A percentile compares a stretch with the other conserved stretches of the same genome.
phyloP scores from a whole-genome alignment of 208 protist species.

The Leishmania mexicana region DNA sequence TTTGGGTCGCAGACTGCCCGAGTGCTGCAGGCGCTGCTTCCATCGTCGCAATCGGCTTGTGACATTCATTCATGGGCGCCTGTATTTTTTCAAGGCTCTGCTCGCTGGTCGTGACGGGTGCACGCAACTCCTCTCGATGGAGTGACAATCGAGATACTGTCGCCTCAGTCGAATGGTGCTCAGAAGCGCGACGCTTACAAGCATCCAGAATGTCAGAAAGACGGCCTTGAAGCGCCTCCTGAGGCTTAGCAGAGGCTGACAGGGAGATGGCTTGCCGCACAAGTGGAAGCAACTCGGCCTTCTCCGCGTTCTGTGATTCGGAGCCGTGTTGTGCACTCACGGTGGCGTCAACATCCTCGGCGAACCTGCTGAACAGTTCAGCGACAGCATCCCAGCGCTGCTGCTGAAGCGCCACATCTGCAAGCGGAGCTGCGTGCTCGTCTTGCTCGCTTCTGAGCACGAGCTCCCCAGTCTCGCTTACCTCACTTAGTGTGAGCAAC shows the following conservation, averaged over 20 bases:
- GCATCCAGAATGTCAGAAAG: slow-evolving; percentile 4
- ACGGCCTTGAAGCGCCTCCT: not conserved
- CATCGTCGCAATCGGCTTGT: not conserved
- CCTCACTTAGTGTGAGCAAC: not conserved
- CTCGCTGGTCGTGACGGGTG: not conserved
- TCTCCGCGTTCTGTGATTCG: not conserved
- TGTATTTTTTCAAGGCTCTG: not conserved
- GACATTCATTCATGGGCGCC: not conserved
- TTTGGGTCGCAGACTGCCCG: not conserved
- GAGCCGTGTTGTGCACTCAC: not conserved
- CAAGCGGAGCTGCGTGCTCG: not conserved
- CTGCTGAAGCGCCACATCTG: not conserved
- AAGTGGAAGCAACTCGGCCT: not conserved
- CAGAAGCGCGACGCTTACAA: not conserved
- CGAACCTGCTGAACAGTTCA: not conserved
- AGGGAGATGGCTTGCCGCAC: not conserved
- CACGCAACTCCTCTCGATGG: not conserved
- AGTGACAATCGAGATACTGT: not conserved
- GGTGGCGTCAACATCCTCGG: not conserved
- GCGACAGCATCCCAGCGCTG: slow-evolving; percentile 2
- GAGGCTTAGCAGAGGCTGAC: no score
- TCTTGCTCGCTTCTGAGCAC: not conserved
- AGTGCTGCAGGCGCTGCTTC: not conserved
- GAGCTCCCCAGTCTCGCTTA: not conserved
- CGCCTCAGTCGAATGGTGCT: not conserved